phyloP scores from a whole-genome alignment of 73 alveolate species.

The Paramecium sexaurelia region DNA sequence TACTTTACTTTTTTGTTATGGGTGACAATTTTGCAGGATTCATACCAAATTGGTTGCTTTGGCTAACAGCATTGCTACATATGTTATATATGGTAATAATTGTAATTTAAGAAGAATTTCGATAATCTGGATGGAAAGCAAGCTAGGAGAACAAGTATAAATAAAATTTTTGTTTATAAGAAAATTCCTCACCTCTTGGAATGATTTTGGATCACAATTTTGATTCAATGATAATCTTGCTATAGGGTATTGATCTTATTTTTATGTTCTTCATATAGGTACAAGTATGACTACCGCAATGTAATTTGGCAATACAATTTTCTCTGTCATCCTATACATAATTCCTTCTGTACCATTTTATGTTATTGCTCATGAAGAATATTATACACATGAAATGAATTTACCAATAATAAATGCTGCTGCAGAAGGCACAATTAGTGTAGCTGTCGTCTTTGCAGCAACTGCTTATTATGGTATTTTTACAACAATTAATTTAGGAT shows the following conservation, averaged over 20 bases:
- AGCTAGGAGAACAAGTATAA: conserved; percentile 48
- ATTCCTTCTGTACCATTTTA: conserved; percentile 9
- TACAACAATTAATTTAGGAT: background rate
- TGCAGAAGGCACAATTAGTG: conserved; percentile 9
- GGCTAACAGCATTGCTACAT: background rate
- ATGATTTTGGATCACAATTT: conserved; percentile 43
- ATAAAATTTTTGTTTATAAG: background rate
- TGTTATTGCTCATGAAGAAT: conserved; percentile 30
- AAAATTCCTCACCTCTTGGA: conserved; percentile 45
- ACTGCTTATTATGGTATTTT: background rate
- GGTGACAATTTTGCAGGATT: conserved; percentile 21
- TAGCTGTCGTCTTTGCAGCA: conserved; percentile 4
- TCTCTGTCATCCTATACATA: background rate
- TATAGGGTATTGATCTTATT: background rate
- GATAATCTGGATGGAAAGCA: conserved; percentile 35
- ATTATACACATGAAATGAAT: conserved; percentile 36
- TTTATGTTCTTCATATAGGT: conserved; percentile 6
- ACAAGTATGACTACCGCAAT: conserved; percentile 14
- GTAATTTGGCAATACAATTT: conserved; percentile 33
- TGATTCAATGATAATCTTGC: conserved; percentile 1
- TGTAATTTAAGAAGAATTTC: background rate
- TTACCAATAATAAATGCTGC: conserved; percentile 35
- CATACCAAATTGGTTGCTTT: conserved; percentile 5
- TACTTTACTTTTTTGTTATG: background rate
- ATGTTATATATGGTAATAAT: background rate